phyloP scores from a whole-genome alignment of 2,329 filamentous ascomycete species.

The Ophiocordyceps australis region DNA sequence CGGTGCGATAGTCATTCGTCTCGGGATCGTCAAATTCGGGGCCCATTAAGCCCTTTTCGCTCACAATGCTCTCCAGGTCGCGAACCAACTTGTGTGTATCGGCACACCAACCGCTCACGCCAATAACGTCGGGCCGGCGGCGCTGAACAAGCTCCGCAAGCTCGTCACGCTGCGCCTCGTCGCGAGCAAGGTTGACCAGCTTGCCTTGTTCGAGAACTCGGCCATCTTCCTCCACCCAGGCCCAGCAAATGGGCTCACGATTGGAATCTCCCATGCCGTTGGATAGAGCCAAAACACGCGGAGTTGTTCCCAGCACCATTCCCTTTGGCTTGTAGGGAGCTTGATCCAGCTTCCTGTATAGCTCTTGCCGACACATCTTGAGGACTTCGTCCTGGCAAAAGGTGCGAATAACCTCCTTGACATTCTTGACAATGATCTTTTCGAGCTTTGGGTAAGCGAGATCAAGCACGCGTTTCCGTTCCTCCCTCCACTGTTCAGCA shows the following conservation, averaged over 20 bases:
- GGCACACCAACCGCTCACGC: conserved; percentile 72
- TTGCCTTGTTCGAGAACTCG: conserved; percentile 79
- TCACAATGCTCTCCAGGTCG: conserved; percentile 62
- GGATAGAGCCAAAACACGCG: conserved; percentile 72
- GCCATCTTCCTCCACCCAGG: conserved; percentile 85
- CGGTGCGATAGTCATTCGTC: conserved; percentile 55
- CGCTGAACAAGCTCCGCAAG: conserved; percentile 68
- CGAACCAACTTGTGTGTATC: conserved; percentile 73
- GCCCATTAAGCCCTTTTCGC: conserved; percentile 58
- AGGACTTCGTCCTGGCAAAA: conserved; percentile 88
- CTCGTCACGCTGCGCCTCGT: conserved; percentile 45
- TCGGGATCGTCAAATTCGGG: conserved; percentile 69
- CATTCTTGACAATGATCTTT: conserved; percentile 68
- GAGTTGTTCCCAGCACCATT: conserved; percentile 73
- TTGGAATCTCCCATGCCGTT: conserved; percentile 60
- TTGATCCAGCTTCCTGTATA: conserved; percentile 79
- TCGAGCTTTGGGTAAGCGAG: conserved; percentile 67
- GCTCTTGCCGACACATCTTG: conserved; percentile 76
- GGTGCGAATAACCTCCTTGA: conserved; percentile 86
- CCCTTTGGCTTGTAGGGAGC: conserved; percentile 91
- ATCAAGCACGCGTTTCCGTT: conserved; percentile 73
- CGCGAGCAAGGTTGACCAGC: conserved; percentile 59
- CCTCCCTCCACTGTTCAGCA: conserved; percentile 85
- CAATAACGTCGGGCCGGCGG: conserved; percentile 76
- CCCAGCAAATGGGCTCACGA: conserved; percentile 75